Evolutionary conservation across 2,329 filamentous ascomycete genomes (phyloP), one percentile per base, ranked within the genome.

Genomic region (Penicillium sp.): DNA sequence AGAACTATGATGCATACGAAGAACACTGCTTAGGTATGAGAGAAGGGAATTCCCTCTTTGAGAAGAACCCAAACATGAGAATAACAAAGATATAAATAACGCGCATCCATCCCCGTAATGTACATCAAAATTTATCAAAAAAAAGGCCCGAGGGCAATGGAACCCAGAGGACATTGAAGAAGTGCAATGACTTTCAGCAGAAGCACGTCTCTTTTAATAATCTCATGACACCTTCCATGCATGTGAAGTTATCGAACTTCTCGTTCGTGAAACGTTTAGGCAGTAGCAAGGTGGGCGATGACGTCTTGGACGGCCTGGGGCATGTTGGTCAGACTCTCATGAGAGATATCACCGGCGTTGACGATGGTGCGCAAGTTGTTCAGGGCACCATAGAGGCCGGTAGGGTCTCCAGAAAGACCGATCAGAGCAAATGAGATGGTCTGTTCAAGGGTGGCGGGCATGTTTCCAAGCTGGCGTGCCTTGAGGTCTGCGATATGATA

Each of bases 311-410:
- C 26, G 29, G 52, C 49, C 36, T 38, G 49, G 21, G 58, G 58
- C 6, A 61, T 18, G 41, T 47, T 45, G 21, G 54, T 23, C 8
- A 62, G 51, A 10, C 61, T 51, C 26, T 45, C 49, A 5, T 47
- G 43, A 28, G 53, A 53, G 26, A 62, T 54, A 10, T 57, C 36
- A 13, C 53, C 53, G 21, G 49, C 51, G 3, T 51, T 33, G 21
- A 49, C 49, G 16, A 53, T 34, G 15, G 41, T 56, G 9, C 29
- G 34, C 13, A 55, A 42, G 29, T 47, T 53, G 45, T 33, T 24
- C 31, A 57, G 54, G 13, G 57, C 61, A 18, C 50, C 51, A n/a
- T 60, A 53, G 34, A 64, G 54, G 29, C 54, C 58, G 28, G 48
- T 54, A 10, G 57, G 53, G 55, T 62, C 54, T 26, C 55, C 58